phyloP scores from a whole-genome alignment of 2,329 filamentous ascomycete genomes.

The Aureobasidium sp. region DNA sequence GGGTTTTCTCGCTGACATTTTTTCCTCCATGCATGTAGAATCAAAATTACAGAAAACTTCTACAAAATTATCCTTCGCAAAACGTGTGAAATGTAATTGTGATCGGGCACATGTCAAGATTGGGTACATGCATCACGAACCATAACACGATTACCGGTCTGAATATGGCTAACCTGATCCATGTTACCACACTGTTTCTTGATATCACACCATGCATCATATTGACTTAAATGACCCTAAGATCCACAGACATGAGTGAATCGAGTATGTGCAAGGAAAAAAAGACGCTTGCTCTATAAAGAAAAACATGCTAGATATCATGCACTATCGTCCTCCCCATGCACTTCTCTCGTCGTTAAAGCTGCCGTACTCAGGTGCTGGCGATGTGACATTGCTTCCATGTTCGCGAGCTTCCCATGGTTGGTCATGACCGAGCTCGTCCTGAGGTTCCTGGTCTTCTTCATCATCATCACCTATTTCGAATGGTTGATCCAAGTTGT shows the following conservation, averaged over 20 bases:
- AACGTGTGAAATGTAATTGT: no score
- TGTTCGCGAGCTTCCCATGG: constrained; percentile 35
- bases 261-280: no score
- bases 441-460: constrained; percentile 24
- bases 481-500: constrained; percentile 38
- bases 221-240: no score
- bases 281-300: not conserved
- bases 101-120: no score
- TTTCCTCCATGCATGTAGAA: not conserved
- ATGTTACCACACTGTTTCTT: no score
- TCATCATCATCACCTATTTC: constrained; percentile 30
- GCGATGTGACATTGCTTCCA: constrained; percentile 15
- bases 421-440: constrained; percentile 30
- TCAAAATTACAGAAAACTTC: not conserved
- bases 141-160: no score
- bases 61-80: no score
- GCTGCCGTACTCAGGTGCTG: constrained; percentile 29
- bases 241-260: no score
- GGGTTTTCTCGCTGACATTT: not conserved
- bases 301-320: not conserved
- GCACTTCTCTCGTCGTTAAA: constrained; percentile 34
- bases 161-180: no score
- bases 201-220: no score
- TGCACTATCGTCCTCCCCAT: constrained; percentile 22
- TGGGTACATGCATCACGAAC: no score